Evolutionary conservation across 495 filamentous ascomycete genomes (phyloP).

Genomic region (Penicillium fimorum): DNA sequence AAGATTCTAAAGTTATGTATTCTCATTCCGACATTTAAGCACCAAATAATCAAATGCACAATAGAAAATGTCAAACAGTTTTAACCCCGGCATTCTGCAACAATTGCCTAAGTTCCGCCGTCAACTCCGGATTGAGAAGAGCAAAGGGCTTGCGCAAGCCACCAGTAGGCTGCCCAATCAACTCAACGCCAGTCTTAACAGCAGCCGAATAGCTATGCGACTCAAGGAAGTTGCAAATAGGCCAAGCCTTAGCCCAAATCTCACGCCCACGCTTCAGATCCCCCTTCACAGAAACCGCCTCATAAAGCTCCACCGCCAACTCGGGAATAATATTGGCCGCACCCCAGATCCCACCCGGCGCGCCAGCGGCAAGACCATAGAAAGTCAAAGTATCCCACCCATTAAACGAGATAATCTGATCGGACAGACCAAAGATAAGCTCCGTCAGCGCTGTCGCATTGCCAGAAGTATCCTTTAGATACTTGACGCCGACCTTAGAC

Average conservation of each 20-base stretch:
- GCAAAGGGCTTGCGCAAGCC: conserved; percentile 37
- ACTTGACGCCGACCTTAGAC: conserved; percentile 33
- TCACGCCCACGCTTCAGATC: conserved; percentile 32
- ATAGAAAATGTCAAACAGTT: conserved; percentile 22
- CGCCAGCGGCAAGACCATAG: conserved; percentile 35
- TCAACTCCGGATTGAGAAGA: conserved; percentile 23
- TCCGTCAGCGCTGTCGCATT: conserved; percentile 38
- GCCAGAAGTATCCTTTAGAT: conserved; percentile 40
- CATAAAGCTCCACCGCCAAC: conserved; percentile 34
- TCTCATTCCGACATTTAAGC: conserved; percentile 1
- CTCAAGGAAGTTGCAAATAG: conserved; percentile 40
- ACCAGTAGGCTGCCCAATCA: conserved; percentile 33
- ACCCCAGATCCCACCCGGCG: conserved; percentile 34
- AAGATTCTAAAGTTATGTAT: not conserved
- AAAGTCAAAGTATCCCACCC: conserved; percentile 42
- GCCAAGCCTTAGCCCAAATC: conserved; percentile 36
- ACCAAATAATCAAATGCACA: not conserved
- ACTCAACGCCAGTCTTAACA: conserved; percentile 39
- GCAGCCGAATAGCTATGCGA: conserved; percentile 33
- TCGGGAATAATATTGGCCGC: conserved; percentile 40
- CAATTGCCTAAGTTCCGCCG: conserved; percentile 30
- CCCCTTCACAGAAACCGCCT: conserved; percentile 31
- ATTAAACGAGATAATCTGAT: conserved; percentile 36
- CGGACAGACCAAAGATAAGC: conserved; percentile 29
- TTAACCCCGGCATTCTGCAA: conserved; percentile 33